Conservation (phyloP, 2,329 filamentous ascomycete species). For the Plenodomus lindquistii region DNA sequence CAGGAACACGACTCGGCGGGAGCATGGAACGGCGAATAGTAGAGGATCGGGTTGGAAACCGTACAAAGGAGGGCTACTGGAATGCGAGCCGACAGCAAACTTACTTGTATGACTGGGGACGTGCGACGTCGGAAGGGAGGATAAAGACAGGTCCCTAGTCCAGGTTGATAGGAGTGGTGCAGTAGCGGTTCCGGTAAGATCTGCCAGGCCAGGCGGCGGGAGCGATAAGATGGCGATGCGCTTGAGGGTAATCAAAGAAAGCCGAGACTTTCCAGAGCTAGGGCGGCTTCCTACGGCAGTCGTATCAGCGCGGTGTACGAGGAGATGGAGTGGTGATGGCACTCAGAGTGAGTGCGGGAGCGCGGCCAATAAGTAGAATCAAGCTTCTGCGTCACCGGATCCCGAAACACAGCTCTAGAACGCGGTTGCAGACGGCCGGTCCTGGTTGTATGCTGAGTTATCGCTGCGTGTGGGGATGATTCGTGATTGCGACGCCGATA, state of each 20-base stretch:
- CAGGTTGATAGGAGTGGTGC: slow-evolving; percentile 7
- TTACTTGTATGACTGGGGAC: slow-evolving; percentile 26
- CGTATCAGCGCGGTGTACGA: slow-evolving; percentile 12
- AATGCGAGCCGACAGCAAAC: slow-evolving; percentile 20
- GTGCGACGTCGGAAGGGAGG: slow-evolving; percentile 30
- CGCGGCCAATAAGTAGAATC: slow-evolving; percentile 28
- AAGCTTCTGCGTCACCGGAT: slow-evolving; percentile 13
- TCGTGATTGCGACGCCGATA: slow-evolving; percentile 34
- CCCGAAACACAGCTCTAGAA: slow-evolving; percentile 29
- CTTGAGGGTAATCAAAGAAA: slow-evolving; percentile 16
- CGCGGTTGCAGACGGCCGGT: slow-evolving; percentile 26
- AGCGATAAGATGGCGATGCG: slow-evolving; percentile 33
- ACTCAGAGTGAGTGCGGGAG: slow-evolving; percentile 12
- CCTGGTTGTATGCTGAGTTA: slow-evolving; percentile 23
- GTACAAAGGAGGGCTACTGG: slow-evolving; percentile 11
- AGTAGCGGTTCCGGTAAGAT: slow-evolving; percentile 15
- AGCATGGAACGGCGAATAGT: slow-evolving; percentile 10
- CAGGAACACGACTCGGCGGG: slow-evolving; percentile 29
- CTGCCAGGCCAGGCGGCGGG: slow-evolving; percentile 15
- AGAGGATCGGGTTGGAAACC: slow-evolving; percentile 1
- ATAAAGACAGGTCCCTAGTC: slow-evolving; percentile 12
- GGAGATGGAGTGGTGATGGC: slow-evolving; percentile 16
- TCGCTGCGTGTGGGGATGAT: slow-evolving; percentile 30
- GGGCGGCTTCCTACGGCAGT: slow-evolving; percentile 36
- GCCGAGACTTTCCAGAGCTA: slow-evolving; percentile 38